Evolutionary conservation across 345 rosid genomes (phyloP).

Genomic region (Nasturtium officinale): DNA sequence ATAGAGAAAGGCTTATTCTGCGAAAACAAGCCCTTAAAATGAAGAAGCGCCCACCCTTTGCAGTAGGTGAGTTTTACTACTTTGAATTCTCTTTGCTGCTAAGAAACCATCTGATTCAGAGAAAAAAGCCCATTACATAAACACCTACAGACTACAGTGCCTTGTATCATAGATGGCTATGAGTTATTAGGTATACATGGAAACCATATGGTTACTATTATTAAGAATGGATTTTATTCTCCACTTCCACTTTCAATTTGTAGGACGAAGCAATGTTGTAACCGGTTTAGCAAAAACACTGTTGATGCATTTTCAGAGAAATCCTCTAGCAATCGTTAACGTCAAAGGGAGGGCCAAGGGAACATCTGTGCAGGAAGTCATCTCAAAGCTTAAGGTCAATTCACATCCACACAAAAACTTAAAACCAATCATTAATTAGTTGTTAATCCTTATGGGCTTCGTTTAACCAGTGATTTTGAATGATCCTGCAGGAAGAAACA

Average conservation of each 20-base stretch:
- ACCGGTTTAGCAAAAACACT: constrained; percentile 78
- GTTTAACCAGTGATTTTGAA: background rate
- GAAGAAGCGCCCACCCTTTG: constrained; percentile 82
- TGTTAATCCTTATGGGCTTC: background rate
- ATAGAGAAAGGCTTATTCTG: constrained; percentile 84
- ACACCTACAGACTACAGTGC: too few species aligned
- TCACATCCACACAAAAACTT: background rate
- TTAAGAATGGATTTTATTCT: background rate
- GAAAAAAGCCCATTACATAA: too few species aligned
- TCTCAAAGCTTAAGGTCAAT: constrained; percentile 75
- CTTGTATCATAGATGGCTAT: too few species aligned
- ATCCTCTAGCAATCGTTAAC: constrained; percentile 84
- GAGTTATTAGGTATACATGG: background rate
- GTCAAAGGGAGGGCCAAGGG: constrained; percentile 95
- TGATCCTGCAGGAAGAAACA: constrained; percentile 68
- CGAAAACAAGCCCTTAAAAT: constrained; percentile 86
- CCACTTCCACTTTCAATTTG: background rate
- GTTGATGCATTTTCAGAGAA: constrained; percentile 67
- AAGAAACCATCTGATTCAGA: background rate
- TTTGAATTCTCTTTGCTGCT: constrained; percentile 8
- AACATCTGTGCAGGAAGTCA: constrained; percentile 88
- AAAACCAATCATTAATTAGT: constrained; percentile 1
- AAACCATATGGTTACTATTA: background rate
- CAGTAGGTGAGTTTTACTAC: constrained; percentile 63
- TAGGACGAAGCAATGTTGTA: constrained; percentile 84